Evolutionary conservation across 345 rosid genomes (phyloP).

Genomic region (Eucalyptus albens): DNA sequence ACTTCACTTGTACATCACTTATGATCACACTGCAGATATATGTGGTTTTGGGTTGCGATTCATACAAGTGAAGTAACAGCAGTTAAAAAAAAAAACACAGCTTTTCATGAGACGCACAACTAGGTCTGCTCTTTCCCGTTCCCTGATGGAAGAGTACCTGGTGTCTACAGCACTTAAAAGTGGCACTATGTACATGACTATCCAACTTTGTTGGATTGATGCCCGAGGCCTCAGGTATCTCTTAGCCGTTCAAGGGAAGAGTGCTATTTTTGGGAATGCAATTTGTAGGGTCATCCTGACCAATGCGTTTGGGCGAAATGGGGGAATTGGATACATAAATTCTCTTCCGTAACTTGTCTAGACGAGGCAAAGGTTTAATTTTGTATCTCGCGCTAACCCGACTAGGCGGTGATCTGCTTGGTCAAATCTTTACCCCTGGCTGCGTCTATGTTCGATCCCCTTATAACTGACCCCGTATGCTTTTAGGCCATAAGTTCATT

Average conservation of each 20-base stretch:
- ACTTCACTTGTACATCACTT: neutral
- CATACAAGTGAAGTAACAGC: neutral
- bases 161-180: neutral
- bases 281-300: neutral
- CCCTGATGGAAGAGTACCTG: neutral
- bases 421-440: neutral
- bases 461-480: neutral
- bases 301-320: neutral
- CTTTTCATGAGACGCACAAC: neutral
- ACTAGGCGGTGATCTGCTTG: neutral
- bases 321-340: neutral
- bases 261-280: neutral
- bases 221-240: neutral
- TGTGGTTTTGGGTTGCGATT: neutral
- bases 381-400: neutral
- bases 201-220: neutral
- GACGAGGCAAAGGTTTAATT: neutral
- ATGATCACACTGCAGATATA: neutral
- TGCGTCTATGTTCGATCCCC: neutral
- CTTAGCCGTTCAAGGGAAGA: neutral
- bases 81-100: neutral
- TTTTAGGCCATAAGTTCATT: neutral
- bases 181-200: neutral
- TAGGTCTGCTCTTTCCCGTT: neutral
- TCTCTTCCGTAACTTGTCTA: neutral